These are phyloP conservation scores for Sequoiadendron giganteum DNA, from an alignment of 75 land plant species.

Conservation along the genomic window DNA sequence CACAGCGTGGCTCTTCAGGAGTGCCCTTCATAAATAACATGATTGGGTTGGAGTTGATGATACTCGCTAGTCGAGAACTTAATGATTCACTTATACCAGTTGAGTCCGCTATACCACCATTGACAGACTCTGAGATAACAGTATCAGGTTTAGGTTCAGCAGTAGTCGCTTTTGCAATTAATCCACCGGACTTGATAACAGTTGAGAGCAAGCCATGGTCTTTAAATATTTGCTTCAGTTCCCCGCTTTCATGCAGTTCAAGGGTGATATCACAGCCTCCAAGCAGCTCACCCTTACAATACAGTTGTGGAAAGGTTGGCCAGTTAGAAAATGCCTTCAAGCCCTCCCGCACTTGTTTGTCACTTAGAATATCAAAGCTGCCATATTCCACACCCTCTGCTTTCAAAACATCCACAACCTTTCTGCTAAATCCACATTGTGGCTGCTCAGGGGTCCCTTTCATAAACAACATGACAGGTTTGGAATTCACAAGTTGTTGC, in stretches of 20 bases:
- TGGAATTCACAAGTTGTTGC: constrained; percentile 59
- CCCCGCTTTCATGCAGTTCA: constrained; percentile 86
- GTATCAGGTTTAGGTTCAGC: constrained; percentile 7
- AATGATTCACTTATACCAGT: constrained; percentile 37
- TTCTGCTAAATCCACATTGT: constrained; percentile 76
- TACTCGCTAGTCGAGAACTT: constrained; percentile 40
- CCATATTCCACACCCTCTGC: constrained; percentile 74
- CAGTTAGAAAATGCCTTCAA: constrained; percentile 80
- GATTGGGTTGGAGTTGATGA: constrained; percentile 62
- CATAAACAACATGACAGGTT: constrained; percentile 79
- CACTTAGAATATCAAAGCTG: constrained; percentile 75
- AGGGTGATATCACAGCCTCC: constrained; percentile 85
- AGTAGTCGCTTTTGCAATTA: neutral
- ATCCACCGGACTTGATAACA: neutral
- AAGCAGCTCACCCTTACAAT: constrained; percentile 81
- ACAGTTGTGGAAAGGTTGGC: constrained; percentile 94
- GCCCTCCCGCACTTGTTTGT: constrained; percentile 79
- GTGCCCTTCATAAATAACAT: constrained; percentile 93
- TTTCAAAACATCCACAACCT: constrained; percentile 71
- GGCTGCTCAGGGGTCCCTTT: constrained; percentile 87
- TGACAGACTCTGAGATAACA: constrained; percentile 6
- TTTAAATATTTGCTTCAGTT: constrained; percentile 55
- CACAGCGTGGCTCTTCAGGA: constrained; percentile 77
- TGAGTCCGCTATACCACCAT: constrained; percentile 30
- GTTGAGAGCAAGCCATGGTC: constrained; percentile 33